phyloP scores from a whole-genome alignment of 1,284 basidiomycete species.

The Ceratobasidium sp. region DNA sequence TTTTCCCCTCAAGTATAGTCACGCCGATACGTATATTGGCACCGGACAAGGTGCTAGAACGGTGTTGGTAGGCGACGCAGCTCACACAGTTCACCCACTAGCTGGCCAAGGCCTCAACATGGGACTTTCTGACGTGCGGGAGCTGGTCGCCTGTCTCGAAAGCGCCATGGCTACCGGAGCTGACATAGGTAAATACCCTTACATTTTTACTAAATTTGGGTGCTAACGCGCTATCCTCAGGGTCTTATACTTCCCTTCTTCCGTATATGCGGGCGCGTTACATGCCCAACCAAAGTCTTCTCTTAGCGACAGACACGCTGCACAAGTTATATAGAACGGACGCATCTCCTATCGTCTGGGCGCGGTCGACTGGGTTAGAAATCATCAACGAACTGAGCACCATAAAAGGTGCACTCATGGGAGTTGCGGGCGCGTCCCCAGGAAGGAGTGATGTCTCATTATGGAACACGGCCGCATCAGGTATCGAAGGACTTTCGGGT shows the following conservation, averaged over 20 bases:
- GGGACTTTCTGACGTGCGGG: conserved; percentile 85
- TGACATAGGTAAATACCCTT: conserved; percentile 69
- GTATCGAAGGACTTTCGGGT: conserved; percentile 50
- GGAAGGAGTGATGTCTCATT: conserved; percentile 37
- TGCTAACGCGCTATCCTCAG: conserved; percentile 50
- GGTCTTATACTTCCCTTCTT: conserved; percentile 76
- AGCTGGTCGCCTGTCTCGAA: conserved; percentile 68
- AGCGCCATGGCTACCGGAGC: conserved; percentile 65
- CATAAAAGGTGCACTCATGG: conserved; percentile 83
- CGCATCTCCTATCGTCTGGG: conserved; percentile 77
- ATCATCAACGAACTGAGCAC: conserved; percentile 86
- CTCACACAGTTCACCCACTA: conserved; percentile 95
- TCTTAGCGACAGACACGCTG: conserved; percentile 85
- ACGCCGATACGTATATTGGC: conserved; percentile 88
- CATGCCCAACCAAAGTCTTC: conserved; percentile 81
- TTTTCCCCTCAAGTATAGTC: conserved; percentile 89
- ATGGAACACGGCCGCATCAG: conserved; percentile 50
- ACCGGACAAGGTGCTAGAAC: conserved; percentile 71
- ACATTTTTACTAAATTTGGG: background rate
- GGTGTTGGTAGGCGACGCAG: conserved; percentile 93
- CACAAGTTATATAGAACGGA: conserved; percentile 82
- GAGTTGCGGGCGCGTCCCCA: conserved; percentile 64
- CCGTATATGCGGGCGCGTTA: conserved; percentile 84
- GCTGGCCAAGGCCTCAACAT: conserved; percentile 97
- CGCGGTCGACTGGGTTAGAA: conserved; percentile 85